Percentiles rank a stretch among this genome's conserved stretches.
phyloP scores from a whole-genome alignment of 2,329 filamentous ascomycete species.

The Lachnellula hyalina region DNA sequence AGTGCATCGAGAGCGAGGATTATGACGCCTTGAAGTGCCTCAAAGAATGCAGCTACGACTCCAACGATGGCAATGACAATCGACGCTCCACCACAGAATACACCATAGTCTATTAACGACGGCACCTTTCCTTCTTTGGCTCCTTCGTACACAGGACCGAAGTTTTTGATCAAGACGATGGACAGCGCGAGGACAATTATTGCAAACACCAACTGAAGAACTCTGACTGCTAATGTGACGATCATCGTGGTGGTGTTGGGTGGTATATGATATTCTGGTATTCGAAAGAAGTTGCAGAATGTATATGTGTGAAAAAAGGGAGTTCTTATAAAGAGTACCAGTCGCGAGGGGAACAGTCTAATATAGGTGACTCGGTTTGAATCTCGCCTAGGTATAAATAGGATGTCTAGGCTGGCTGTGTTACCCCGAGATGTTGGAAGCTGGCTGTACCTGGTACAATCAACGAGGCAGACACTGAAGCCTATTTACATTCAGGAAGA shows the following conservation, averaged over 20 bases:
- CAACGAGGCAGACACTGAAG: slow-evolving; percentile 1
- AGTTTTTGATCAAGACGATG: slow-evolving; percentile 20
- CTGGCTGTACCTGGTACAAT: not conserved
- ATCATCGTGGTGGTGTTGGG: slow-evolving; percentile 18
- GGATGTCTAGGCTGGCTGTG: slow-evolving; percentile 15
- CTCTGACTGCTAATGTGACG: slow-evolving; percentile 14
- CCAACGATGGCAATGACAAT: slow-evolving; percentile 20
- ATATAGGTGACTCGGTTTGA: slow-evolving; percentile 5
- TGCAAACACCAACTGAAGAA: slow-evolving; percentile 19
- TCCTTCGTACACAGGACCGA: slow-evolving; percentile 9
- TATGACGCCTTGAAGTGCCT: slow-evolving; percentile 21
- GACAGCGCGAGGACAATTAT: slow-evolving; percentile 23
- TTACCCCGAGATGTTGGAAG: not conserved
- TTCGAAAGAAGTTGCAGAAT: not conserved
- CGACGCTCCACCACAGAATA: slow-evolving; percentile 24
- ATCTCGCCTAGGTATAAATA: not conserved
- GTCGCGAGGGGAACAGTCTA: slow-evolving; percentile 1
- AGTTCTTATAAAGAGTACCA: not conserved
- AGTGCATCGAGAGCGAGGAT: slow-evolving; percentile 21
- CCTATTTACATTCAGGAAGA: not conserved
- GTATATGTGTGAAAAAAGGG: not conserved
- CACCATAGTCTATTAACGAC: slow-evolving; percentile 20
- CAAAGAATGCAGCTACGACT: slow-evolving; percentile 20
- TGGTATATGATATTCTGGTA: too few species aligned
- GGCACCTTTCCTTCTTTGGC: slow-evolving; percentile 7